Base-by-base conservation (phyloP, 2,329 filamentous ascomycete species). In the Fonsecaea multimorphosa region DNA sequence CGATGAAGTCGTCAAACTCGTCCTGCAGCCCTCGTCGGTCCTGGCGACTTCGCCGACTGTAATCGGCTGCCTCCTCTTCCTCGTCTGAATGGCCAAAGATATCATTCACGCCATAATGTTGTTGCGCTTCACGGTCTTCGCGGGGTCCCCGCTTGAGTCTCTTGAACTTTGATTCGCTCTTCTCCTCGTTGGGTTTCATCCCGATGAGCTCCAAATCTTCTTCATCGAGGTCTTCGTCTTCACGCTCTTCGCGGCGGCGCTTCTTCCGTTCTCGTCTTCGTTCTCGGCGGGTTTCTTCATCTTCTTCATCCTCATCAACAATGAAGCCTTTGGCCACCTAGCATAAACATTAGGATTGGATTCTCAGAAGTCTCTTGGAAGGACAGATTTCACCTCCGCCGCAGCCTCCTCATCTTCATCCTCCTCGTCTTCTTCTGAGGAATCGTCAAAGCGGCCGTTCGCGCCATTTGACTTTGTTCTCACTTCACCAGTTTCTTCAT, bases 31-130 rank as follows among this genome's bases (percentile, higher is more conserved):
- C 83, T 65, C 90, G 85, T 67, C 86, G 86, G 65, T 82, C 79
- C 22, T 73, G 72, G 19, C 64, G 63, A 34, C 78, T 76, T 53
- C 76, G 74, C 52, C 75, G 73, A 19, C 75, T 74, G 31, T 78
- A 79, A 65, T 84, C 84, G 63, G 85, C 84, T 19, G 76, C 77
- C 3, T 81, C 84, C 64, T 85, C 87, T 19, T 91, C 88, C 61
- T 96, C 93, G 68, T 98, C 94, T 60, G 97, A 94, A 71, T 97
- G 94, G 38, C 92, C 93, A 78, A 99, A 99, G 71, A 99, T 98
- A 72, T 97, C 90, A 71, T 93, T 90, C 16, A 98, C 86, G 27
- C 90, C 92, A 67, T 90, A 89, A 46, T 88, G 83, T 29, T 83
- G 83, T 24, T 82, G 77, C 59, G 87, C 85, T 57, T 92, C 86